Percentiles rank a stretch among this genome's conserved stretches.
Evolutionary conservation across 148 eudicot species (phyloP).

Genomic region (Linanthus parryae): DNA sequence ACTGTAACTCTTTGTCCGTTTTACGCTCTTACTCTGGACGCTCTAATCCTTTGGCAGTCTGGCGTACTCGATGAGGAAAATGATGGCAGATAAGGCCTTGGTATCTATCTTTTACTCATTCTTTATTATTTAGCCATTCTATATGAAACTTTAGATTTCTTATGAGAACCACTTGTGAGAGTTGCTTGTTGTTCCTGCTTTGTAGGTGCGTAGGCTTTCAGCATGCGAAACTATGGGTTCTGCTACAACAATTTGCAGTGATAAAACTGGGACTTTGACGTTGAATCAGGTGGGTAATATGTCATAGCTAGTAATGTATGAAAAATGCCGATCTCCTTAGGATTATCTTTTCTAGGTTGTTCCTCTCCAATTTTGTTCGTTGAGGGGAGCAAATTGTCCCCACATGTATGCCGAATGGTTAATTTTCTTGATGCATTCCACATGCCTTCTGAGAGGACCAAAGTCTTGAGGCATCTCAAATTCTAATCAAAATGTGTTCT

Average conservation of each 20-base stretch:
- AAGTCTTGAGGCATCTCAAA: no score
- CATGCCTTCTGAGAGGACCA: no score
- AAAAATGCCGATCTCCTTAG: no score
- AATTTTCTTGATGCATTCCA: no score
- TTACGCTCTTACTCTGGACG: no score
- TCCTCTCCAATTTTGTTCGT: no score
- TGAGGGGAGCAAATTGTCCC: no score
- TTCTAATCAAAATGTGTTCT: not conserved
- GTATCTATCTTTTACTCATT: slow-evolving; percentile 26
- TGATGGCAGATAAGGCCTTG: slow-evolving; percentile 98
- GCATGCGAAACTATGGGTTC: slow-evolving; percentile 99
- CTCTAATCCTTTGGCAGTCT: slow-evolving; percentile 56
- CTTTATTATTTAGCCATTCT: not conserved
- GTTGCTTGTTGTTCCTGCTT: not conserved
- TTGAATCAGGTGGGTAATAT: slow-evolving; percentile 58
- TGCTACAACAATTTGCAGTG: slow-evolving; percentile 96
- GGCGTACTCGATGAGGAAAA: slow-evolving; percentile 97
- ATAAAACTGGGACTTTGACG: slow-evolving; percentile 95
- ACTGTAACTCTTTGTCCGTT: no score
- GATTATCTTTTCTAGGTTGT: no score
- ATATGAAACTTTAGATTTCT: not conserved
- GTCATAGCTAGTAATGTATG: not conserved
- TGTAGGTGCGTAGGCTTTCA: slow-evolving; percentile 92
- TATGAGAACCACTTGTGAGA: not conserved
- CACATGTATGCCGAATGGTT: no score